Evolutionary conservation across 2,329 filamentous ascomycete species (phyloP).

Genomic region (Botrytis sinoallii): DNA sequence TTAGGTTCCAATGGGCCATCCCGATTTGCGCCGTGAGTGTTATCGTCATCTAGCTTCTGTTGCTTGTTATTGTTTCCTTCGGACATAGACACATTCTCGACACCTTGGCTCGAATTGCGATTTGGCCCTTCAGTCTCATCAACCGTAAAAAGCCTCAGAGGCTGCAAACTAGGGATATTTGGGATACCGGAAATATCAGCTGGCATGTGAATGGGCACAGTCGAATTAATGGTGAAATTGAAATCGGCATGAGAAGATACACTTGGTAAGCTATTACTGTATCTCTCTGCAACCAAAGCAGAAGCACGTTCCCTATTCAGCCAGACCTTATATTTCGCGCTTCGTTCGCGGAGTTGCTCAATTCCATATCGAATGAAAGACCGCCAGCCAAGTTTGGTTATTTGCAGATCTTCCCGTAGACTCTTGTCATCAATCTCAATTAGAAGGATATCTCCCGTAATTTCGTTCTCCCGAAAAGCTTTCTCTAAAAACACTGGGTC

Average conservation of each 20-base stretch:
- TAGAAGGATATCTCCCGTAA: constrained; percentile 40
- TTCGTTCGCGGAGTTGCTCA: constrained; percentile 50
- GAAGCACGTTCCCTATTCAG: background rate
- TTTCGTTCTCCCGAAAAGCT: constrained; percentile 56
- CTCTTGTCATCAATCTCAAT: constrained; percentile 27
- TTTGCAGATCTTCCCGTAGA: constrained; percentile 30
- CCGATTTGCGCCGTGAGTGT: background rate
- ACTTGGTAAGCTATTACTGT: background rate
- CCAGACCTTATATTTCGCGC: constrained; percentile 45
- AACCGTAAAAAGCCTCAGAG: background rate
- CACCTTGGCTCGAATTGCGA: background rate
- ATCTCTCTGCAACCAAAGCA: background rate
- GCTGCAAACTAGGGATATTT: background rate
- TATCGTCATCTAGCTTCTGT: constrained; percentile 2
- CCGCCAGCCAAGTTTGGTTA: constrained; percentile 29
- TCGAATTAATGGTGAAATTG: constrained; percentile 18
- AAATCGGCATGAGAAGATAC: background rate
- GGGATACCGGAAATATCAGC: background rate
- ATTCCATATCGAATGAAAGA: constrained; percentile 54
- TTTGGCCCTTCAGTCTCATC: background rate
- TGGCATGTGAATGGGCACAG: constrained; percentile 10
- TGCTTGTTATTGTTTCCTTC: background rate
- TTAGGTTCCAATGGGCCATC: background rate
- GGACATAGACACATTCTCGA: background rate
- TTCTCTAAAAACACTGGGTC: constrained; percentile 52